A percentile compares a stretch with the other conserved stretches of the same genome.
Conservation (phyloP, 2,329 filamentous ascomycete genomes). For the Sclerotinia subarctica region DNA sequence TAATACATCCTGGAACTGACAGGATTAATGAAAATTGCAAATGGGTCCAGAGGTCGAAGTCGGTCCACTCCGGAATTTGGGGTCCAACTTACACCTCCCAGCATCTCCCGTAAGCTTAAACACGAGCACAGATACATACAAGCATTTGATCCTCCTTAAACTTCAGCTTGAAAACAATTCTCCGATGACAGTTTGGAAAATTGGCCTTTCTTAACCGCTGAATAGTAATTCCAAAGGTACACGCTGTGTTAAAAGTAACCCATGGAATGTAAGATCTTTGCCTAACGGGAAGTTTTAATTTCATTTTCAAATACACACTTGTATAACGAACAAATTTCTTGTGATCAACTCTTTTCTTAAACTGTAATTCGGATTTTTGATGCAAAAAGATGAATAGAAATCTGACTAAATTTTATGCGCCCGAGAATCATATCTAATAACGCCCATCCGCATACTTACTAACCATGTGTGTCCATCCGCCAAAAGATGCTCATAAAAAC, state of each 20-base stretch:
- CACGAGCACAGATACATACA: background rate
- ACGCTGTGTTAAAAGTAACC: background rate
- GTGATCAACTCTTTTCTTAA: background rate
- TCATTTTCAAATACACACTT: background rate
- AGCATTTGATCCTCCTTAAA: background rate
- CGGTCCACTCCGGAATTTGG: constrained; percentile 6
- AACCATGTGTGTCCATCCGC: background rate
- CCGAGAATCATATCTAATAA: constrained; percentile 19
- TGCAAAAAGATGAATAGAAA: background rate
- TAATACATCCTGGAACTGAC: background rate
- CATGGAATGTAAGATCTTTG: background rate
- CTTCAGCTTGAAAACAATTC: constrained; percentile 7
- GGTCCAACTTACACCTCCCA: constrained; percentile 10
- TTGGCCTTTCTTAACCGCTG: background rate
- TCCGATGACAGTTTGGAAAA: background rate
- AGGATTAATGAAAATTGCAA: constrained; percentile 9
- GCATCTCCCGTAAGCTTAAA: constrained; percentile 17
- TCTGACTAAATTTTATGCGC: constrained; percentile 11
- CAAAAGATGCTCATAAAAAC: background rate
- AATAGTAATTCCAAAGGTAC: background rate
- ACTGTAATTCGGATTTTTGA: background rate
- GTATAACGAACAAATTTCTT: background rate
- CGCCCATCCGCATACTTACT: constrained; percentile 14
- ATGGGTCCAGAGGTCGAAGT: background rate
- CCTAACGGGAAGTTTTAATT: background rate